Percentiles rank a stretch among this genome's conserved stretches.
These are phyloP conservation scores for Liquidambar formosana DNA, from an alignment of 164 flowering plant species.

Conservation along the genomic window DNA sequence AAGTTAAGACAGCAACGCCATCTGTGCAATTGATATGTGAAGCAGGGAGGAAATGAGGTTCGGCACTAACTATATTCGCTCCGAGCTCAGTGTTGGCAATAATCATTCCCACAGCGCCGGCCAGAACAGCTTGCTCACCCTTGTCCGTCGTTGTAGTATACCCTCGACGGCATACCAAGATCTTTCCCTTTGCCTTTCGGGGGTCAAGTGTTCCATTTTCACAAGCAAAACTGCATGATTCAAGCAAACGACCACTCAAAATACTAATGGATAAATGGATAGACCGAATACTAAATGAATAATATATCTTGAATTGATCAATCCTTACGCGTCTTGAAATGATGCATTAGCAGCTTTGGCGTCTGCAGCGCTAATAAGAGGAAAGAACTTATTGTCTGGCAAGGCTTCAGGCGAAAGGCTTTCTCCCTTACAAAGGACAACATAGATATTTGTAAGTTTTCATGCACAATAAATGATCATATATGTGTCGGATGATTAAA, in stretches of 20 bases:
- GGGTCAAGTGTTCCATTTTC: conserved; percentile 26
- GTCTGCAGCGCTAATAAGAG: conserved; percentile 33
- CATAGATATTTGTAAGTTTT: too few species aligned
- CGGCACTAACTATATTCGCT: conserved; percentile 28
- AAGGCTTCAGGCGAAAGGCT: conserved; percentile 31
- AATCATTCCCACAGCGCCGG: conserved; percentile 49
- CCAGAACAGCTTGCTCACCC: conserved; percentile 24
- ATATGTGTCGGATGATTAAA: too few species aligned
- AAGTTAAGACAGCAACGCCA: conserved; percentile 27
- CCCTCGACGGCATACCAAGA: conserved; percentile 37
- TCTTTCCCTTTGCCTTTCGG: conserved; percentile 40
- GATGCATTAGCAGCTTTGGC: conserved; percentile 38
- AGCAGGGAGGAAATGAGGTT: conserved; percentile 43
- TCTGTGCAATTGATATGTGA: conserved; percentile 36
- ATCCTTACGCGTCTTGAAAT: conserved; percentile 32
- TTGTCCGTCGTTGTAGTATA: conserved; percentile 19
- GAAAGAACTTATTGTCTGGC: conserved; percentile 30
- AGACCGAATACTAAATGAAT: too few species aligned
- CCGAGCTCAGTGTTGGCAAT: conserved; percentile 22
- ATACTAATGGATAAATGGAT: too few species aligned
- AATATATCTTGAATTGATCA: not conserved
- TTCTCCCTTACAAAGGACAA: conserved; percentile 38
- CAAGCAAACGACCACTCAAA: not conserved
- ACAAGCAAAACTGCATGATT: conserved; percentile 21
- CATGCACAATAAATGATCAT: too few species aligned